Evolutionary conservation across 2,329 filamentous ascomycete genomes (phyloP).

Genomic region (Penicillium sp.): DNA sequence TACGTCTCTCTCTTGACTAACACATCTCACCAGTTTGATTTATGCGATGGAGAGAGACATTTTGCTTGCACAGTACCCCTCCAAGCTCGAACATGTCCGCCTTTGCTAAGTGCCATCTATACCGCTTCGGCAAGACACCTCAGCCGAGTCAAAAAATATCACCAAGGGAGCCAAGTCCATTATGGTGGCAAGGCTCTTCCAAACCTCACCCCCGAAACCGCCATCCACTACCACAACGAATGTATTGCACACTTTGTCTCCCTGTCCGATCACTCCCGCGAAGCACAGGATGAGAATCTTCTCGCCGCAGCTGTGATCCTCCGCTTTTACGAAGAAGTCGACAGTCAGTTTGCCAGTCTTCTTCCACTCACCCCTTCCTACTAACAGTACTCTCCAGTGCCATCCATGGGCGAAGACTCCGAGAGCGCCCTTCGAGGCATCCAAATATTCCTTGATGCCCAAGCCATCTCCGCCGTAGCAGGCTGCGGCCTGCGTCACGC

Average conservation of each 20-base stretch:
- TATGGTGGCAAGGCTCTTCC: slow-evolving; percentile 30
- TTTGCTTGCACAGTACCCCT: slow-evolving; percentile 47
- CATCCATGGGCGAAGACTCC: slow-evolving; percentile 21
- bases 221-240: slow-evolving; percentile 45
- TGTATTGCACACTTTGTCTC: slow-evolving; percentile 45
- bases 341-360: slow-evolving; percentile 22
- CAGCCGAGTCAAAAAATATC: slow-evolving; percentile 31
- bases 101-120: slow-evolving; percentile 43
- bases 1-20: not conserved
- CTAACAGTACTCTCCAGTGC: slow-evolving; percentile 6
- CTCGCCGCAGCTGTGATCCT: slow-evolving; percentile 46
- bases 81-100: slow-evolving; percentile 42
- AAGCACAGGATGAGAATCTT: slow-evolving; percentile 41
- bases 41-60: slow-evolving; percentile 45
- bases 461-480: slow-evolving; percentile 17
- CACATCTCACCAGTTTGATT: slow-evolving; percentile 37
- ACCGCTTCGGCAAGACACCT: slow-evolving; percentile 44
- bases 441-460: slow-evolving; percentile 39
- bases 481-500: slow-evolving; percentile 43
- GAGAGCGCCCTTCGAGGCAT: slow-evolving; percentile 25
- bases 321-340: slow-evolving; percentile 48
- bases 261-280: slow-evolving; percentile 39
- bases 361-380: not conserved
- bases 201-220: slow-evolving; percentile 37
- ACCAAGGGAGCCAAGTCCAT: slow-evolving; percentile 19